Conservation (phyloP, 2,329 filamentous ascomycete species). For the Neofusicoccum ribis region DNA sequence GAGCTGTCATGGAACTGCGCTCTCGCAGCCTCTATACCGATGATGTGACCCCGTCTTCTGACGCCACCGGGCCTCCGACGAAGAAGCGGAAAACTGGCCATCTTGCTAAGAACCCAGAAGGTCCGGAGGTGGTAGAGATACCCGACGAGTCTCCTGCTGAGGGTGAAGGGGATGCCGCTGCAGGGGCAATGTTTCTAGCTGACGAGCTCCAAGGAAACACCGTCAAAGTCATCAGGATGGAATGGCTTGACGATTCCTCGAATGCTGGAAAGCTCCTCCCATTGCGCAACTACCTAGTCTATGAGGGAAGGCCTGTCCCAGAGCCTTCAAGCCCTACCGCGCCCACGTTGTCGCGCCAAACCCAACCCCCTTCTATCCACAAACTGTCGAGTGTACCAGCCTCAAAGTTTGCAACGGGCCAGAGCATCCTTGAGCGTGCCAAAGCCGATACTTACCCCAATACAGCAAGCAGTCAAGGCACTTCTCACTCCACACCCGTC, state of each 20-base stretch:
- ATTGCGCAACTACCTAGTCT: conserved; percentile 52
- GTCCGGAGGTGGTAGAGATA: background rate
- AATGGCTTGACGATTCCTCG: conserved; percentile 56
- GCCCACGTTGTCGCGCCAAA: conserved; percentile 4
- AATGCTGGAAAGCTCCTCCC: conserved; percentile 46
- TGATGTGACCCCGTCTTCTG: conserved; percentile 40
- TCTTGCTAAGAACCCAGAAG: too few species aligned
- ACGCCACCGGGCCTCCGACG: conserved; percentile 22
- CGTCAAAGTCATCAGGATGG: conserved; percentile 53
- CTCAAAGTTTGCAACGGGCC: background rate
- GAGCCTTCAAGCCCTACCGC: conserved; percentile 35
- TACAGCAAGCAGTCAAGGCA: background rate
- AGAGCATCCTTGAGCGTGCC: conserved; percentile 55
- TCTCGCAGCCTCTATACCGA: conserved; percentile 62
- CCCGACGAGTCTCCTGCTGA: conserved; percentile 28
- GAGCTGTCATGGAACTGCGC: conserved; percentile 77
- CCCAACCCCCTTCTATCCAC: background rate
- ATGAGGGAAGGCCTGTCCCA: conserved; percentile 47
- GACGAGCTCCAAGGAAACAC: conserved; percentile 24
- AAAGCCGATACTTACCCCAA: conserved; percentile 46
- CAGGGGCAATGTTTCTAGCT: background rate
- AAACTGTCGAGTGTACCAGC: background rate
- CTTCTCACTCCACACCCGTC: conserved; percentile 12
- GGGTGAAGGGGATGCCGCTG: conserved; percentile 32
- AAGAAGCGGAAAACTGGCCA: conserved; percentile 23